Evolutionary conservation across 257 asterid species (phyloP).

Genomic region (Marsdenia floribunda): DNA sequence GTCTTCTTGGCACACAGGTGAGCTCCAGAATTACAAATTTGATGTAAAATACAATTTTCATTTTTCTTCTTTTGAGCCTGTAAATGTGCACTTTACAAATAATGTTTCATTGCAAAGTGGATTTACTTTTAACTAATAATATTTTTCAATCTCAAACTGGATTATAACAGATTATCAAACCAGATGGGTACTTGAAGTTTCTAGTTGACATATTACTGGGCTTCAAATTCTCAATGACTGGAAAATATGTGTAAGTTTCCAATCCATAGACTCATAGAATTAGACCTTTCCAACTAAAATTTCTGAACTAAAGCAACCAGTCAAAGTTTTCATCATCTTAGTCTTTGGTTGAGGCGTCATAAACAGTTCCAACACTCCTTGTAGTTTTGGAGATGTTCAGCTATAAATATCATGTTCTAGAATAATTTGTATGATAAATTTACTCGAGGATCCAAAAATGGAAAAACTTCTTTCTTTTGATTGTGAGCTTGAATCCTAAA

Average conservation of each 20-base stretch:
- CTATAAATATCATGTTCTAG: not conserved
- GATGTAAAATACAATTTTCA: not conserved
- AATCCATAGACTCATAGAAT: not conserved
- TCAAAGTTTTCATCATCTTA: not conserved
- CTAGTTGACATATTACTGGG: constrained; percentile 64
- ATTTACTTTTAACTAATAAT: not conserved
- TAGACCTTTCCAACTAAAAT: not conserved
- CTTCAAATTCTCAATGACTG: constrained; percentile 77
- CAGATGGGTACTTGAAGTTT: constrained; percentile 66
- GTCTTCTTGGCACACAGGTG: constrained; percentile 93
- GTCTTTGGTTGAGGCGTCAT: not conserved
- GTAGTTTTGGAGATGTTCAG: not conserved
- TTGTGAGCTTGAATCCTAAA: not conserved
- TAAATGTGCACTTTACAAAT: not conserved
- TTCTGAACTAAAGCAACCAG: not conserved
- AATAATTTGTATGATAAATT: not conserved
- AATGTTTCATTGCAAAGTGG: no score
- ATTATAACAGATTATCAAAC: constrained; percentile 48
- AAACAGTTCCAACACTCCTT: not conserved
- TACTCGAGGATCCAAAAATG: not conserved
- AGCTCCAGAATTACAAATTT: not conserved
- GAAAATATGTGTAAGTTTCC: constrained; percentile 63
- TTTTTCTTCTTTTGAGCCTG: not conserved
- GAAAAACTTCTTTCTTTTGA: not conserved
- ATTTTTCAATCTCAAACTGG: constrained; percentile 1